Evolutionary conservation across 208 protist species (phyloP).

Genomic region (Trypanosoma melophagium): DNA sequence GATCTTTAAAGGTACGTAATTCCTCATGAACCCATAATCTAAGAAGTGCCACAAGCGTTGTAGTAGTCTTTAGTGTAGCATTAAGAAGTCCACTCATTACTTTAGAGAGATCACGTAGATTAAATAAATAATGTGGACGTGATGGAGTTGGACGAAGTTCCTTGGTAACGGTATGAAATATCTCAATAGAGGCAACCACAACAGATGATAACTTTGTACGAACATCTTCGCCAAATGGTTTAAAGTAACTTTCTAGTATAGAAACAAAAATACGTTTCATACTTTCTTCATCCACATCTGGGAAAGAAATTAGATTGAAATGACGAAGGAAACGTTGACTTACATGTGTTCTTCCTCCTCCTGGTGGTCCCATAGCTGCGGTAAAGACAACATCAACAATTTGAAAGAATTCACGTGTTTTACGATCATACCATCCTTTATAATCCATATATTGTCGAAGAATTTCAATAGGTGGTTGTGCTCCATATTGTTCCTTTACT

Average conservation of each 20-base stretch:
- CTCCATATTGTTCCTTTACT: constrained; percentile 95
- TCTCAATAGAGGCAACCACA: constrained; percentile 92
- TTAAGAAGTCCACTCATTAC: constrained; percentile 96
- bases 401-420: constrained; percentile 93
- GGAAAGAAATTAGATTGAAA: constrained; percentile 98
- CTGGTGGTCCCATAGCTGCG: constrained; percentile 96
- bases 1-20: constrained; percentile 94
- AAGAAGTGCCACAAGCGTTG: constrained; percentile 54
- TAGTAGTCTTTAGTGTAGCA: constrained; percentile 69
- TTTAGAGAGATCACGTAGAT: constrained; percentile 97
- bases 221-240: constrained; percentile 86
- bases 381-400: constrained; percentile 95
- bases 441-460: constrained; percentile 99
- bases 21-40: constrained; percentile 96
- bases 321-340: constrained; percentile 97
- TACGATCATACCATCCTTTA: constrained; percentile 95
- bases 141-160: constrained; percentile 97
- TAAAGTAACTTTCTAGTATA: constrained; percentile 94
- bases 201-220: constrained; percentile 63
- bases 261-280: constrained; percentile 95
- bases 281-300: constrained; percentile 94
- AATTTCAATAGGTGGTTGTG: constrained; percentile 99
- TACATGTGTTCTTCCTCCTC: constrained; percentile 95
- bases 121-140: constrained; percentile 99
- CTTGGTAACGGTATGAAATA: constrained; percentile 93